Base-by-base conservation (phyloP, 768 basidiomycete species). In the Podaxis sp. region DNA sequence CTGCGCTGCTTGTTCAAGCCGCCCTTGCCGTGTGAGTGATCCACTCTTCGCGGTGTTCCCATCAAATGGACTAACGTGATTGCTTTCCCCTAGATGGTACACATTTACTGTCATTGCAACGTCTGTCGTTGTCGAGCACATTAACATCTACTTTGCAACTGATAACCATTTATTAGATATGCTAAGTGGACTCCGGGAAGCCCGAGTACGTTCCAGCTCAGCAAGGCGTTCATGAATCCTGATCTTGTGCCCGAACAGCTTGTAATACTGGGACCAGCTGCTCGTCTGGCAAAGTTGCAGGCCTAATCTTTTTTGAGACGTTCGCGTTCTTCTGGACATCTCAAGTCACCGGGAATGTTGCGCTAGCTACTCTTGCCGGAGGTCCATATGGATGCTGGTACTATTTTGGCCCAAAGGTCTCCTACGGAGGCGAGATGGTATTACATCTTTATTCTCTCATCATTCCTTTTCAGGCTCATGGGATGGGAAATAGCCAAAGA, bases 301-400 rank as follows among this genome's bases (percentile, higher is more conserved):
- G 93, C 2, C 76, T 94, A 12, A 81, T 93, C 58, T 85, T 93
- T 73, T 94, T 83, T 68, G 84, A 85, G 64, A 85, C 87, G 0
- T 93, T 94, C 72, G 88, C 88, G n/a, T 94, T 87, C 77, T 78
- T 93, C 22, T 94, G 92, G 93, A 88, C 86, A 17, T 91, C 89
- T 0, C 90, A 92, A 74, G 90, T 93, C 47, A 85, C 91, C 55
- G 86, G 83, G 36, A 93, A 93, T 66, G 85, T 94, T 43, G 82
- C 90, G 0, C 79, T 94, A 24, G 85, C 90, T 36, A 93, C 91
- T 2, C 82, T 94, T 33, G 90, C 91, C 6, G 92, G 92, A 38
- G 92, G 93, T 27, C 84, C 87, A 3, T 91, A 84, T 66, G 89
- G 88, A 49, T 78, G 81, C 41, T 90, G 91, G 91, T 93, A 93